phyloP scores from a whole-genome alignment of 129 eudicot species.

The Flaveria robusta region DNA sequence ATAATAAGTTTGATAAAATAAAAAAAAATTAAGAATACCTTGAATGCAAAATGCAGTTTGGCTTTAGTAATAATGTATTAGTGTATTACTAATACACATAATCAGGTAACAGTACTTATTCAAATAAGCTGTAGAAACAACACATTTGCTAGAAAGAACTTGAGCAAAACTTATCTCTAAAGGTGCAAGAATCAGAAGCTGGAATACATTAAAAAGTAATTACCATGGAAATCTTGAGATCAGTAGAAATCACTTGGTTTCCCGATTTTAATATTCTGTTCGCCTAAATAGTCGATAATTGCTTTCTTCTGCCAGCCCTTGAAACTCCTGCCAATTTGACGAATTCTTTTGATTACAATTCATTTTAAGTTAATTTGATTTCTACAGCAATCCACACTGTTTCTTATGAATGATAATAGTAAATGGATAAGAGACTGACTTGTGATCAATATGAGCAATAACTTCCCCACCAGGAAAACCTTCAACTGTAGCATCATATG shows the following conservation, averaged over 20 bases:
- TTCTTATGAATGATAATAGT: conserved; percentile 5
- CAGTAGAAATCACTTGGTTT: conserved; percentile 74
- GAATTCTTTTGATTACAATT: background rate
- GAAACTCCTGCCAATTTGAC: conserved; percentile 67
- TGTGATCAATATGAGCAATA: conserved; percentile 90
- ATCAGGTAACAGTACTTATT: too few relatives aligned
- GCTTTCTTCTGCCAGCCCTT: conserved; percentile 98
- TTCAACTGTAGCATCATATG: conserved; percentile 76
- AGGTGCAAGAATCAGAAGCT: background rate
- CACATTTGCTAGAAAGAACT: too few relatives aligned
- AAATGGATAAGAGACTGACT: conserved; percentile 47
- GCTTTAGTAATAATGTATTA: too few relatives aligned
- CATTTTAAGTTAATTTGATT: too few relatives aligned
- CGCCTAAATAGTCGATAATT: conserved; percentile 49
- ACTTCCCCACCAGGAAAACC: conserved; percentile 90
- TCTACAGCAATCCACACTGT: background rate
- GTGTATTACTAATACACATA: too few relatives aligned
- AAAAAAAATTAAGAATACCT: too few relatives aligned
- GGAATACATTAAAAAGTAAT: background rate
- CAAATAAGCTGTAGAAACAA: too few relatives aligned
- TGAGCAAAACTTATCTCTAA: background rate
- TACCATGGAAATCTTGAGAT: conserved; percentile 22
- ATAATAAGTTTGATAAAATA: too few relatives aligned
- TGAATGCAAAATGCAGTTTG: too few relatives aligned
- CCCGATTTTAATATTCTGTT: conserved; percentile 62